These are phyloP conservation scores for Plantago ovata DNA, from an alignment of 257 asterid genomes.

Conservation along the genomic window DNA sequence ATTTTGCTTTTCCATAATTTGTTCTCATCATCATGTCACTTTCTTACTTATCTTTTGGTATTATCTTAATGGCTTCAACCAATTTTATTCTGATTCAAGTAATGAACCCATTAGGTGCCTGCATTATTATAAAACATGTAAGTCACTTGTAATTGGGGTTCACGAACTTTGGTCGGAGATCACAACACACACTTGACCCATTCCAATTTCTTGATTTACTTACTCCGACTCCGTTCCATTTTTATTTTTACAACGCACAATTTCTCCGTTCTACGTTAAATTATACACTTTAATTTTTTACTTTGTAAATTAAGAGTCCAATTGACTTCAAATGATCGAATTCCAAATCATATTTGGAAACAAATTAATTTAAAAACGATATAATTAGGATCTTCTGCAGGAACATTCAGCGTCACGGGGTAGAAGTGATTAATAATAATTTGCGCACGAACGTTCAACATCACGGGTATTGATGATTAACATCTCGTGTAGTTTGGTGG, in stretches of 20 bases:
- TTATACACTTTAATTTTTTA: too few species aligned
- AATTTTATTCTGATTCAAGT: slow-evolving; percentile 6
- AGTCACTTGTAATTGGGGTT: slow-evolving; percentile 3
- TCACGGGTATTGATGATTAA: slow-evolving; percentile 15
- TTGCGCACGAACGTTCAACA: slow-evolving; percentile 11
- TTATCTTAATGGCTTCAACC: neutral
- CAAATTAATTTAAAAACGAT: too few species aligned
- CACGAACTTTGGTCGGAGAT: slow-evolving; percentile 14
- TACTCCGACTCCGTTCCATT: too few species aligned
- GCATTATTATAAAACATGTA: slow-evolving; percentile 5
- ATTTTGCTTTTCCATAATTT: neutral
- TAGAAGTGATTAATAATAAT: too few species aligned
- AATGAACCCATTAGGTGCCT: neutral
- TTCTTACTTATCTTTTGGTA: slow-evolving; percentile 13
- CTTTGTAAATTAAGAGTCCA: too few species aligned
- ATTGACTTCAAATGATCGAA: too few species aligned
- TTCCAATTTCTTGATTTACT: too few species aligned
- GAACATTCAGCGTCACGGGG: too few species aligned
- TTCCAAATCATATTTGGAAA: too few species aligned
- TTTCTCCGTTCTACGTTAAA: too few species aligned
- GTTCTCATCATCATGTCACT: slow-evolving; percentile 19
- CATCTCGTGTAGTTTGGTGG: slow-evolving; percentile 5
- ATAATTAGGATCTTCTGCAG: too few species aligned
- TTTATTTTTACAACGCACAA: too few species aligned
- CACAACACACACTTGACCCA: slow-evolving; percentile 10